A percentile compares a stretch with the other conserved stretches of the same genome.
Evolutionary conservation across 1,284 basidiomycete genomes (phyloP).

Genomic region (Cryptococcus neoformans): DNA sequence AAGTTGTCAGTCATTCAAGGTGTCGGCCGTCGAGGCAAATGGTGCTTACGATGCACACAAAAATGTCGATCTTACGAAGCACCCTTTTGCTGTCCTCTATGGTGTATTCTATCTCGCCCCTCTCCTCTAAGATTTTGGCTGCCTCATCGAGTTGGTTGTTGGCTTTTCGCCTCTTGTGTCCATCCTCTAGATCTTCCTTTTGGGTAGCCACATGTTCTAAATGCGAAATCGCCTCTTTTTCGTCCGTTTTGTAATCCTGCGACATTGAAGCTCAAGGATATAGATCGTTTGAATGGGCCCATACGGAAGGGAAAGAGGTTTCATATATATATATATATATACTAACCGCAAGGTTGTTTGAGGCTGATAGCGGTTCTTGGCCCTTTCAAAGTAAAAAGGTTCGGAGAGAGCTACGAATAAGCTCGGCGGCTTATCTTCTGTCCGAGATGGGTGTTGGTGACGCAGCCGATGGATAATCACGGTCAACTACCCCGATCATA

Average conservation of each 20-base stretch:
- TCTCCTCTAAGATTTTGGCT: slow-evolving; percentile 30
- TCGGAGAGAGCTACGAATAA: too few relatives aligned
- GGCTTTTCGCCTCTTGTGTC: slow-evolving; percentile 7
- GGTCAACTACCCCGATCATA: too few relatives aligned
- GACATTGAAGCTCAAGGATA: too few relatives aligned
- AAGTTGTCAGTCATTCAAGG: too few relatives aligned
- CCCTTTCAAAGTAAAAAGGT: too few relatives aligned
- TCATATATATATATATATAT: too few relatives aligned
- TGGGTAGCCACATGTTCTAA: slow-evolving; percentile 4
- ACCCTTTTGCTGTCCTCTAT: slow-evolving; percentile 28
- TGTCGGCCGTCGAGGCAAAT: too few relatives aligned
- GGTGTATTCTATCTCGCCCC: slow-evolving; percentile 34
- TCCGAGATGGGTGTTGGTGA: too few relatives aligned
- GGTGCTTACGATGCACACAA: slow-evolving; percentile 17
- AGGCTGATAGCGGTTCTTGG: too few relatives aligned
- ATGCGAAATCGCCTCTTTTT: slow-evolving; percentile 10
- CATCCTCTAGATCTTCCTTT: slow-evolving; percentile 2
- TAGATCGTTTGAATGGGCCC: too few relatives aligned
- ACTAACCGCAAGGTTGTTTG: background rate
- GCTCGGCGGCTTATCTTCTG: too few relatives aligned
- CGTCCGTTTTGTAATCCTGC: slow-evolving; percentile 4
- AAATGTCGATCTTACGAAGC: slow-evolving; percentile 30
- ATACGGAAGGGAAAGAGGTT: background rate
- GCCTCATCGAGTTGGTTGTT: slow-evolving; percentile 35
- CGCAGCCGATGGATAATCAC: too few relatives aligned